Evolutionary conservation across 495 filamentous ascomycete species (phyloP).

Genomic region (Xylaria bambusicola): DNA sequence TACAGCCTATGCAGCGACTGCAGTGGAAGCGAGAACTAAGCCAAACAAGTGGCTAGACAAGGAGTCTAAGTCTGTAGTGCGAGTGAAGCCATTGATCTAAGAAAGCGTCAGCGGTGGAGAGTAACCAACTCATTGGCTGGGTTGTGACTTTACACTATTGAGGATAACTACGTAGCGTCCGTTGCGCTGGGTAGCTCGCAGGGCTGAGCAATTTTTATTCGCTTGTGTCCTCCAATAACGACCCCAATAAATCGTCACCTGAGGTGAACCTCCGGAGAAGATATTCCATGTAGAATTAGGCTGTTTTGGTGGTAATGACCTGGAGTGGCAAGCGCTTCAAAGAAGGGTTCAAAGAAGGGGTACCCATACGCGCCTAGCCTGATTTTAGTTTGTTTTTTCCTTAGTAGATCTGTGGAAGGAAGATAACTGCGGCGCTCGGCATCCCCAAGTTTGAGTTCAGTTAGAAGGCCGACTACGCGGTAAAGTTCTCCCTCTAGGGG

Average conservation of each 20-base stretch:
- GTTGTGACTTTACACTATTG: neutral
- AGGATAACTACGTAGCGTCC: neutral
- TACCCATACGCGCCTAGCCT: neutral
- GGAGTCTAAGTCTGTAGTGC: too few relatives aligned
- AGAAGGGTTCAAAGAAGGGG: neutral
- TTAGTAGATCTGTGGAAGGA: neutral
- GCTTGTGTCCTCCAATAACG: neutral
- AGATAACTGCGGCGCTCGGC: neutral
- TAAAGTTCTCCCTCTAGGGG: neutral
- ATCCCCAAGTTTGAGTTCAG: neutral
- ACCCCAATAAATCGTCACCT: neutral
- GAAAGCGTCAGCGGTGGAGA: neutral
- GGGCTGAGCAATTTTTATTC: neutral
- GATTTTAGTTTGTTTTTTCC: neutral
- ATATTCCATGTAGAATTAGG: neutral
- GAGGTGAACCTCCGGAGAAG: neutral
- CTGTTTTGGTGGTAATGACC: neutral
- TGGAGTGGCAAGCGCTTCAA: neutral
- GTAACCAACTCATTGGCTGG: neutral
- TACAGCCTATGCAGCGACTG: too few relatives aligned
- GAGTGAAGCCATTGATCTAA: too few relatives aligned
- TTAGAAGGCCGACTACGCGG: neutral
- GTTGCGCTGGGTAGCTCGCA: neutral
- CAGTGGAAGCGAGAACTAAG: too few relatives aligned
- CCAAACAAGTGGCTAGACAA: too few relatives aligned